Evolutionary conservation across 805 yeast species (phyloP).

Genomic region (Schizosaccharomyces octosporus): DNA sequence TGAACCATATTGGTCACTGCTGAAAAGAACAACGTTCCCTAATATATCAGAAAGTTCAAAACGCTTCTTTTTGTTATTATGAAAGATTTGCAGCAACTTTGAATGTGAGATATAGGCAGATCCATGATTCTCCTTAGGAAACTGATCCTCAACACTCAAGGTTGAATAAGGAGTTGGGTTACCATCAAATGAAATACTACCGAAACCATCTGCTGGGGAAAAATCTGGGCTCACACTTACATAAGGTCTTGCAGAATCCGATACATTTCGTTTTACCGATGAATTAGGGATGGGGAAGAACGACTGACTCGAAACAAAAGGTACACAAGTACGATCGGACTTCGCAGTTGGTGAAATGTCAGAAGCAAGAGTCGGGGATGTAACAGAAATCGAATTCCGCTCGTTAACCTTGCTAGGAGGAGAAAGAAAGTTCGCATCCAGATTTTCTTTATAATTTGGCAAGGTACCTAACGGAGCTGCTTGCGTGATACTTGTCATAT

Average conservation of each 20-base stretch:
- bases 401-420: too few species aligned
- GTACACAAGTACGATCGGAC: background rate
- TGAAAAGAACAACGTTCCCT: conserved; percentile 74
- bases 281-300: too few species aligned
- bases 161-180: too few species aligned
- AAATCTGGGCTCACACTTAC: too few species aligned
- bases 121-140: background rate
- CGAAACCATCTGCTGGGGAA: too few species aligned
- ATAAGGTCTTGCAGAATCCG: too few species aligned
- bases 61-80: conserved; percentile 37
- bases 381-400: background rate
- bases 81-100: conserved; percentile 48
- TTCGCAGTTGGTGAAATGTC: background rate
- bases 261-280: too few species aligned
- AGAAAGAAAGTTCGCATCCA: too few species aligned
- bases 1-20: conserved; percentile 93
- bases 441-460: too few species aligned
- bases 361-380: background rate
- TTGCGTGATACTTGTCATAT: background rate
- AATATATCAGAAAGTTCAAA: conserved; percentile 47
- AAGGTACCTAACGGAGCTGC: background rate
- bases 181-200: too few species aligned
- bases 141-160: background rate
- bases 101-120: background rate
- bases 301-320: too few species aligned